Evolutionary conservation across 345 rosid genomes (phyloP), one percentile per base, ranked within the genome.

Genomic region (Ceriops tagal): DNA sequence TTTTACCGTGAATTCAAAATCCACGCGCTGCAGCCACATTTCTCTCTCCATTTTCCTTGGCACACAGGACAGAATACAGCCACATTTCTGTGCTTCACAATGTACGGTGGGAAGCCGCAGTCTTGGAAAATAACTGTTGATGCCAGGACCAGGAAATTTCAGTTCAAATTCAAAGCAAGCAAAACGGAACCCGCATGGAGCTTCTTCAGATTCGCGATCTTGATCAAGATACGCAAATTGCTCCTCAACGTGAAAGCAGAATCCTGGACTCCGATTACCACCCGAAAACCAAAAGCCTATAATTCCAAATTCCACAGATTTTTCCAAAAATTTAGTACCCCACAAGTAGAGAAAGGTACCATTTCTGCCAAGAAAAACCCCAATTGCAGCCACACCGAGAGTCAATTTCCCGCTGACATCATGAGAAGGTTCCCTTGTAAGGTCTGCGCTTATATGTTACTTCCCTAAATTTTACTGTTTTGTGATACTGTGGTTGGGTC

Each of bases 121-220:
- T 31, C 73, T 7, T 78, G 82, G 86, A 78, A 64, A 61, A 56
- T 78, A 62, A 78, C 37, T 43, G 46, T 83, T 61, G 28, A 37
- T 18, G 79, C 76, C 66, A 78, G 65, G 71, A 61, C 66, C 61
- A 70, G 64, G 22, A 71, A 67, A 52, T 68, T 69, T 51, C 47
- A 66, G 26, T 68, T 83, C 82, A 80, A 69, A 68, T 57, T 76
- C 30, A 73, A 76, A 65, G 75, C 77, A 30, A 65, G 53, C 9
- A 71, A 46, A 26, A 35, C 22, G 21, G 28, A 60, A 55, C 64
- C 80, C 63, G 28, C 77, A 5, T 69, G 70, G 68, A 78, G 73
- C 0, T 43, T 72, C 55, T 65, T 73, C 30, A 74, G 69, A 19
- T 59, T 78, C 52, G 76, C 84, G 1, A 64, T 83, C 62, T 59